Percentiles rank a stretch among this genome's conserved stretches.
Evolutionary conservation across 169 alveolate species (phyloP).

Genomic region (Plasmodium ovale): DNA sequence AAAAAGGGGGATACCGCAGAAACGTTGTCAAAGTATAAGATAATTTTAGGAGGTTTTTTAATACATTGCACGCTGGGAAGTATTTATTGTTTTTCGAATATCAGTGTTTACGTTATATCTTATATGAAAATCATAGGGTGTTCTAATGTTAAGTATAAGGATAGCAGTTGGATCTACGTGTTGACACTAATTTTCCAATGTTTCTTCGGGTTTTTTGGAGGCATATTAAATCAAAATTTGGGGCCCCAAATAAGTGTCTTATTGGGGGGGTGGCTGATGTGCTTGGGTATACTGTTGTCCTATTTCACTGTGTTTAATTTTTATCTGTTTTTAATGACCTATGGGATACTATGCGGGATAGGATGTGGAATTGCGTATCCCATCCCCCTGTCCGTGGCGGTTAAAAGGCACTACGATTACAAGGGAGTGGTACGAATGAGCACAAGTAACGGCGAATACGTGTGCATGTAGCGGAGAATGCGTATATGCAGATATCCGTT

Average conservation of each 20-base stretch:
- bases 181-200: conserved; percentile 60
- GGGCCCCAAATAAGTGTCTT: conserved; percentile 74
- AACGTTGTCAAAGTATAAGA: conserved; percentile 32
- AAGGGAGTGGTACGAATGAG: conserved; percentile 68
- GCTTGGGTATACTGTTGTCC: conserved; percentile 64
- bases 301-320: conserved; percentile 71
- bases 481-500: neutral
- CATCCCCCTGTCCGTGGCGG: conserved; percentile 71
- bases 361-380: conserved; percentile 78
- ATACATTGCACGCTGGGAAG: conserved; percentile 76
- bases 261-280: conserved; percentile 74
- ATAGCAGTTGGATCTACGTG: conserved; percentile 75
- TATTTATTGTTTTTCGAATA: conserved; percentile 78
- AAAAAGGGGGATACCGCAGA: conserved; percentile 24
- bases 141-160: conserved; percentile 68
- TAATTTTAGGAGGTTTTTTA: conserved; percentile 71
- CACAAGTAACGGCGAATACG: neutral
- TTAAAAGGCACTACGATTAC: conserved; percentile 57
- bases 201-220: conserved; percentile 74
- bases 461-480: neutral
- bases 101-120: conserved; percentile 80
- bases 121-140: conserved; percentile 82
- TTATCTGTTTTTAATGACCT: conserved; percentile 64
- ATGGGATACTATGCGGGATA: conserved; percentile 74
- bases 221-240: conserved; percentile 58